Evolutionary conservation across 345 rosid genomes (phyloP).

Genomic region (Excoecaria cochinchinensis): DNA sequence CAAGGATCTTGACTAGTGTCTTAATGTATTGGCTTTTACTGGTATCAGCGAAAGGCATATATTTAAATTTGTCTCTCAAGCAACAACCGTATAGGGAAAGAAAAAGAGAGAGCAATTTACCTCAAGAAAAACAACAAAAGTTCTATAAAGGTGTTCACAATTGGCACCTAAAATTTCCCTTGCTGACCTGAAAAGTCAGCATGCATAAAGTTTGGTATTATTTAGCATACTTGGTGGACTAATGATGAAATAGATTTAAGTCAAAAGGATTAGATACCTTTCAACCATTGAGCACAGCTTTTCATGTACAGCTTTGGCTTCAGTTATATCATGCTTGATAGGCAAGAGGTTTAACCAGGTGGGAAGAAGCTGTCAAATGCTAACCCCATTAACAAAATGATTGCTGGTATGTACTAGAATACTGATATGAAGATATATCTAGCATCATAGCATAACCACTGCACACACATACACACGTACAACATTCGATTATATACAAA

Average conservation of each 20-base stretch:
- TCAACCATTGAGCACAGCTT: constrained; percentile 21
- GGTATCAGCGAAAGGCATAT: not conserved
- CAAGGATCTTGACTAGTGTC: no score
- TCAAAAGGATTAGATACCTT: not conserved
- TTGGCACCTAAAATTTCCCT: constrained; percentile 4
- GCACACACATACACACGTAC: no score
- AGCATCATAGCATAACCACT: no score
- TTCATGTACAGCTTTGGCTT: constrained; percentile 19
- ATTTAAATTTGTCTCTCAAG: no score
- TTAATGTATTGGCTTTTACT: not conserved
- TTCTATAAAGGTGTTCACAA: constrained; percentile 5
- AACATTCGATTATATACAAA: no score
- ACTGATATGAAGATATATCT: no score
- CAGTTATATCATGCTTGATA: constrained; percentile 9
- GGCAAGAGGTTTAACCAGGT: constrained; percentile 21
- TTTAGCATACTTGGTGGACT: not conserved
- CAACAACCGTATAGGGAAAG: no score
- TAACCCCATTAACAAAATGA: no score
- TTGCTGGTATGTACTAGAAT: no score
- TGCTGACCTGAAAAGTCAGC: constrained; percentile 16
- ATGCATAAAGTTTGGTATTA: not conserved
- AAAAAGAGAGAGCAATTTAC: not conserved
- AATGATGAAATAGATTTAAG: not conserved
- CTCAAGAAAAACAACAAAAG: constrained; percentile 15
- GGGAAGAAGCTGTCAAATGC: constrained; percentile 10